These are phyloP conservation scores for Testicularia cyperi DNA, from an alignment of 1,284 basidiomycete genomes.

Conservation along the genomic window DNA sequence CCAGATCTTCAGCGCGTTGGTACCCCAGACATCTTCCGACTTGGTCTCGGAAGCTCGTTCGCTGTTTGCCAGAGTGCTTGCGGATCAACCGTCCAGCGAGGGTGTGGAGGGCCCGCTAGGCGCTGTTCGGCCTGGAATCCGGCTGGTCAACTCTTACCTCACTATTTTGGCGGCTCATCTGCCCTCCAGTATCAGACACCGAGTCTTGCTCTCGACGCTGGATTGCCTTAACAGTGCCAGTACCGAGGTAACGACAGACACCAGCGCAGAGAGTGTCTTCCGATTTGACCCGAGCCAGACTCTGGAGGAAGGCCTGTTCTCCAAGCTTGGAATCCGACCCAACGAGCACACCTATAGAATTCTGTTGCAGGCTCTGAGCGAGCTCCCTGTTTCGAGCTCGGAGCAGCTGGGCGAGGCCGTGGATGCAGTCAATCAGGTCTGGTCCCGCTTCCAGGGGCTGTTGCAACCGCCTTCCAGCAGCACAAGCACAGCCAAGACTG, in stretches of 20 bases:
- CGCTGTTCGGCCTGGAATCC: conserved; percentile 67
- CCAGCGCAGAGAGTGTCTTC: too few species aligned
- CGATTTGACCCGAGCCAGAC: too few species aligned
- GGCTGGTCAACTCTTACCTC: conserved; percentile 79
- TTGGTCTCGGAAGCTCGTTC: conserved; percentile 72
- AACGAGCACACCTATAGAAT: conserved; percentile 45
- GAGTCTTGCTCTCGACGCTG: conserved; percentile 3
- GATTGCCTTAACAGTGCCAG: too few species aligned
- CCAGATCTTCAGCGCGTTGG: conserved; percentile 64
- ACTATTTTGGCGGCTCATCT: conserved; percentile 67
- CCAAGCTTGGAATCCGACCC: conserved; percentile 16
- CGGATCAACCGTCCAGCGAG: conserved; percentile 61
- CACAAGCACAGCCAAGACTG: neutral
- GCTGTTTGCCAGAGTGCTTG: conserved; percentile 72
- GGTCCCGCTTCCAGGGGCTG: conserved; percentile 20
- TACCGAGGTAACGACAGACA: too few species aligned
- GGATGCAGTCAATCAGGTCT: conserved; percentile 16
- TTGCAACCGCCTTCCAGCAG: too few species aligned
- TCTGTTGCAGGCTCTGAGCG: conserved; percentile 24
- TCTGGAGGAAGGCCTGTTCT: conserved; percentile 32
- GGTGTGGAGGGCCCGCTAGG: conserved; percentile 64
- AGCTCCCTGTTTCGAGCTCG: neutral
- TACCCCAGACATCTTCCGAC: conserved; percentile 73
- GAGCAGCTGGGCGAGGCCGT: too few species aligned
- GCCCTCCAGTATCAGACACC: conserved; percentile 9